Conservation (phyloP, 2,329 filamentous ascomycete species). For the Fusarium sp. region DNA sequence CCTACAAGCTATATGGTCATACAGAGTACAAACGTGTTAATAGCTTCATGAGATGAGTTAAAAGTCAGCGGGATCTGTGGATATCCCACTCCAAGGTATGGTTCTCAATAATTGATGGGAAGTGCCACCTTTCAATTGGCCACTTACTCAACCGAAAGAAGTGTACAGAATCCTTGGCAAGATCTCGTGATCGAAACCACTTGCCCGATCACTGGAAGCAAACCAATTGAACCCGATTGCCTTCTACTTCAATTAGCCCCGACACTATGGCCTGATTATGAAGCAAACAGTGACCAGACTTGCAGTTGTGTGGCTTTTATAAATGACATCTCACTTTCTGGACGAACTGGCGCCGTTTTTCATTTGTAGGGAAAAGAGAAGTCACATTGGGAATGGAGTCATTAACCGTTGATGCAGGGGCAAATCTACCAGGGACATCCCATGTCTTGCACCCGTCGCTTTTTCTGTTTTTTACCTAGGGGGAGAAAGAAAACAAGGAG, state of each 20-base stretch:
- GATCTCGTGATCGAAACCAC: background rate
- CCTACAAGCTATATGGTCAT: too few species aligned
- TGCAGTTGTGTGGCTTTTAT: background rate
- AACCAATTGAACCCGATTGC: background rate
- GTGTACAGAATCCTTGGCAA: background rate
- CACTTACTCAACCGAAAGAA: background rate
- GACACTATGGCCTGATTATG: background rate
- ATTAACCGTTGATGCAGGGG: background rate
- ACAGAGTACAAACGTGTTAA: too few species aligned
- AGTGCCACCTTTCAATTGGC: background rate
- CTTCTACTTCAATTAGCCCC: background rate
- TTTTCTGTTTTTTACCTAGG: background rate
- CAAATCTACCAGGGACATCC: background rate
- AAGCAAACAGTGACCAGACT: background rate
- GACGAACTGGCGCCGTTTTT: background rate
- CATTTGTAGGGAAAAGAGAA: background rate
- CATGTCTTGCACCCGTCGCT: constrained; percentile 1
- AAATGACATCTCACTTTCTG: constrained; percentile 10
- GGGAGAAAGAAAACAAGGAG: too few species aligned
- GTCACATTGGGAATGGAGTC: background rate
- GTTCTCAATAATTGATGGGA: background rate
- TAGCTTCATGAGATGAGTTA: background rate
- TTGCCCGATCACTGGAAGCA: background rate
- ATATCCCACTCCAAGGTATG: too few species aligned
- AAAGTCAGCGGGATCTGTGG: background rate